A percentile compares a stretch with the other conserved stretches of the same genome.
phyloP scores from a whole-genome alignment of 768 basidiomycete genomes.

The Exsudoporus frostii region DNA sequence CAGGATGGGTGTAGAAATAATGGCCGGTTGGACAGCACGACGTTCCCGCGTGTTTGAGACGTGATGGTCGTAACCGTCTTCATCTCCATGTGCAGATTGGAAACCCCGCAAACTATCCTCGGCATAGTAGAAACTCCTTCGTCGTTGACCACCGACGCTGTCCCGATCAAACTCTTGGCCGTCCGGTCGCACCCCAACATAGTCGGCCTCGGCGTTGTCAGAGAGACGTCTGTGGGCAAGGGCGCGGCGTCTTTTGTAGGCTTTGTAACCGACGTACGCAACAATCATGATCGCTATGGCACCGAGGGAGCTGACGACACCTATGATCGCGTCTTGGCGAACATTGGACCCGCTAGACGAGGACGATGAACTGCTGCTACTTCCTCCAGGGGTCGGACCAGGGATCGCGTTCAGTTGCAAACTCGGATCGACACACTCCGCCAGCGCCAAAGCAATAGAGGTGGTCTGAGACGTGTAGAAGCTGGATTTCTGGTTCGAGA shows the following conservation, averaged over 20 bases:
- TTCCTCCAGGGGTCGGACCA: conserved; percentile 33
- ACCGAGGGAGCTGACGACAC: conserved; percentile 81
- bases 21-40: conserved; percentile 52
- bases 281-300: conserved; percentile 72
- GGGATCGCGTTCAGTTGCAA: conserved; percentile 53
- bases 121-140: conserved; percentile 82
- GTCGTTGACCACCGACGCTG: conserved; percentile 65
- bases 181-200: conserved; percentile 48
- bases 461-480: conserved; percentile 58
- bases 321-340: conserved; percentile 85
- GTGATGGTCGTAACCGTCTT: conserved; percentile 36
- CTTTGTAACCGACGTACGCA: conserved; percentile 66
- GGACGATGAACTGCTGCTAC: conserved; percentile 19
- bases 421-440: conserved; percentile 65
- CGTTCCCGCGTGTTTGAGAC: conserved; percentile 50
- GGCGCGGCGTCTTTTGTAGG: conserved; percentile 63
- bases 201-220: conserved; percentile 37
- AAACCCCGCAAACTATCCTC: conserved; percentile 75
- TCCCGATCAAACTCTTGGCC: conserved; percentile 80
- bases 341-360: conserved; percentile 32
- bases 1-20: conserved; percentile 75
- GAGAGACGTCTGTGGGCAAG: conserved; percentile 70
- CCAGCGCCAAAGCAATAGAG: conserved; percentile 52
- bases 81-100: conserved; percentile 38
- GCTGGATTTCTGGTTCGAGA: conserved; percentile 55